These are phyloP conservation scores for Daldinia grandis DNA, from an alignment of 495 filamentous ascomycete species.

Conservation along the genomic window DNA sequence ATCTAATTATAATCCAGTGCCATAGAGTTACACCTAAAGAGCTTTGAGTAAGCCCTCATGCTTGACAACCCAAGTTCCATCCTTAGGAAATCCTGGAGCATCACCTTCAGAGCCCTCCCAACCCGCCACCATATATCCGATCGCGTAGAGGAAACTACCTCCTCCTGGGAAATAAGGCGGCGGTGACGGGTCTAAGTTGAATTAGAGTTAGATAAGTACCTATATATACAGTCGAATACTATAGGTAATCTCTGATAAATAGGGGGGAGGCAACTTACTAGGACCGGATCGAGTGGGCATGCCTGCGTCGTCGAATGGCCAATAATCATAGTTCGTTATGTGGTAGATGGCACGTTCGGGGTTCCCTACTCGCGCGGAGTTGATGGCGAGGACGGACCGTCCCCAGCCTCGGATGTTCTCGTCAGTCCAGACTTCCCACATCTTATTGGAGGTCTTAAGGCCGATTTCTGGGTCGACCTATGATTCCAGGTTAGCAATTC, in stretches of 20 bases:
- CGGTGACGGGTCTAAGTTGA: constrained; percentile 26
- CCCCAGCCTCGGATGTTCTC: constrained; percentile 52
- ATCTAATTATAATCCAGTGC: too few relatives aligned
- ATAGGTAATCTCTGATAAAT: neutral
- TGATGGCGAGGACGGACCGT: constrained; percentile 52
- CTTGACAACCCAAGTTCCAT: constrained; percentile 26
- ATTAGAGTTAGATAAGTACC: neutral
- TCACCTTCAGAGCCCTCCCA: constrained; percentile 38
- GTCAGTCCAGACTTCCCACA: constrained; percentile 51
- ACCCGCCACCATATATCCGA: constrained; percentile 35
- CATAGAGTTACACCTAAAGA: neutral
- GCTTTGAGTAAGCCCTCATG: constrained; percentile 32
- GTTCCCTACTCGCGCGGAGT: constrained; percentile 47
- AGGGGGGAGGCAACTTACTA: constrained; percentile 8
- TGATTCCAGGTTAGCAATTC: neutral
- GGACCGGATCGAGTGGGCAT: constrained; percentile 48
- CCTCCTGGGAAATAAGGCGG: constrained; percentile 35
- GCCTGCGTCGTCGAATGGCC: constrained; percentile 52
- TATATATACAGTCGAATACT: too few relatives aligned
- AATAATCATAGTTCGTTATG: constrained; percentile 47
- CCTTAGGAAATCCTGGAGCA: constrained; percentile 33
- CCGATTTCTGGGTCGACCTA: constrained; percentile 46
- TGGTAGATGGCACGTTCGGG: constrained; percentile 47
- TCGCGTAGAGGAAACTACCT: constrained; percentile 38
- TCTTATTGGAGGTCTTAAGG: constrained; percentile 43